Evolutionary conservation across 1,139 yeast species (phyloP), one percentile per base, ranked within the genome.

Genomic region (Hanseniaspora sp.): DNA sequence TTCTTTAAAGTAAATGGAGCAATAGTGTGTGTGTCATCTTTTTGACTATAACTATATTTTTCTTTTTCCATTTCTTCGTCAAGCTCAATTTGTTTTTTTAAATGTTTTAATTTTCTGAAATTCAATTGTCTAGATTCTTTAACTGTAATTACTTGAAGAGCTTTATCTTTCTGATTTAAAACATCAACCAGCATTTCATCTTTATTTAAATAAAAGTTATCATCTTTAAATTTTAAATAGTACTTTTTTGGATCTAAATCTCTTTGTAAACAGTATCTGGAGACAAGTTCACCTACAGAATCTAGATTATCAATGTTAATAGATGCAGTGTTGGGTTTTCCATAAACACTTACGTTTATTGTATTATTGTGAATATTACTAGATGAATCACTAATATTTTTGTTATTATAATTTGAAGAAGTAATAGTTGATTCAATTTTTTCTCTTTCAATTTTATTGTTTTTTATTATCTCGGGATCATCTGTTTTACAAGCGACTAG

Each of bases 401-500:
- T n/a, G 8, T 37, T n/a, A 28, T 28, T n/a, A 1, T n/a, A 12
- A 23, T 23, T 11, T 7, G 7, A 7, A 9, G 7, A 11, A 3
- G 8, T 41, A 8, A 41, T 12, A 11, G 8, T 41, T 5, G 11
- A 7, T 23, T 28, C 7, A 9, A 15, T 6, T 13, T 41, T 41
- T 13, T 28, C 15, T 30, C 53, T 49, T 6, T 49, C 30, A 2
- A 17, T 64, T 63, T 68, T 73, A 61, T 74, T 72, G 39, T 65
- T 46, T n/a, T 66, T 44, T 55, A 60, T 58, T 62, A 71, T 71
- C 2, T 64, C 65, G 29, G 69, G 70, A 9, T 64, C 67, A 4
- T 63, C 57, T 3, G 80, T 79, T 57, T 65, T 68, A 57, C 83
- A 76, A 8, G 84, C 62, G 0, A 83, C 86, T 52, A 84, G 73